Conservation (phyloP, 768 basidiomycete species). For the Boletus rubropictus region DNA sequence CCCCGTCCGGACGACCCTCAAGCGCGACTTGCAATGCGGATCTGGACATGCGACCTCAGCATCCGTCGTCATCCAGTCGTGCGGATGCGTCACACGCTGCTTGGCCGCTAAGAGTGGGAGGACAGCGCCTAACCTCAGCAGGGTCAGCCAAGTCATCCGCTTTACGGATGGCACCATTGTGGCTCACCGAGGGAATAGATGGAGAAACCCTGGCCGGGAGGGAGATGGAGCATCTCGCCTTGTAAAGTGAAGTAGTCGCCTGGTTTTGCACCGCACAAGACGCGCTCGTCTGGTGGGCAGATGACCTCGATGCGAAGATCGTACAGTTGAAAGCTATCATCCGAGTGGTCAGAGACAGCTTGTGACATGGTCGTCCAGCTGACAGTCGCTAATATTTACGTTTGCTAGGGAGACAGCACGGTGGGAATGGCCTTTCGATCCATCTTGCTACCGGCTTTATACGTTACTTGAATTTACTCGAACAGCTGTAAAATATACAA, state of each 20-base stretch:
- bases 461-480: too few species aligned
- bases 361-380: slow-evolving; percentile 5
- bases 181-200: slow-evolving; percentile 56
- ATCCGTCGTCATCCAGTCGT: slow-evolving; percentile 69
- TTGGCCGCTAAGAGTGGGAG: slow-evolving; percentile 66
- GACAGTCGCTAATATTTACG: too few species aligned
- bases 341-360: neutral
- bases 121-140: slow-evolving; percentile 41
- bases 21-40: slow-evolving; percentile 53
- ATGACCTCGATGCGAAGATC: slow-evolving; percentile 60
- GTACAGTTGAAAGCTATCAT: slow-evolving; percentile 54
- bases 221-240: slow-evolving; percentile 60
- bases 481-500: slow-evolving; percentile 1
- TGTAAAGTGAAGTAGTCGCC: slow-evolving; percentile 59
- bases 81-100: slow-evolving; percentile 47
- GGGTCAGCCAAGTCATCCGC: neutral
- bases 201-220: slow-evolving; percentile 58
- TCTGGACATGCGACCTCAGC: slow-evolving; percentile 62
- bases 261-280: slow-evolving; percentile 58
- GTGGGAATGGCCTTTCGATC: too few species aligned
- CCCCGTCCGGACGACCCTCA: slow-evolving; percentile 48
- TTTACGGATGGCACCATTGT: neutral
- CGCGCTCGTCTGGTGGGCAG: slow-evolving; percentile 50
- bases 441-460: too few species aligned
- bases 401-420: too few species aligned